phyloP scores from a whole-genome alignment of 352 stramenopile species.

The Peronosclerospora sorghi region DNA sequence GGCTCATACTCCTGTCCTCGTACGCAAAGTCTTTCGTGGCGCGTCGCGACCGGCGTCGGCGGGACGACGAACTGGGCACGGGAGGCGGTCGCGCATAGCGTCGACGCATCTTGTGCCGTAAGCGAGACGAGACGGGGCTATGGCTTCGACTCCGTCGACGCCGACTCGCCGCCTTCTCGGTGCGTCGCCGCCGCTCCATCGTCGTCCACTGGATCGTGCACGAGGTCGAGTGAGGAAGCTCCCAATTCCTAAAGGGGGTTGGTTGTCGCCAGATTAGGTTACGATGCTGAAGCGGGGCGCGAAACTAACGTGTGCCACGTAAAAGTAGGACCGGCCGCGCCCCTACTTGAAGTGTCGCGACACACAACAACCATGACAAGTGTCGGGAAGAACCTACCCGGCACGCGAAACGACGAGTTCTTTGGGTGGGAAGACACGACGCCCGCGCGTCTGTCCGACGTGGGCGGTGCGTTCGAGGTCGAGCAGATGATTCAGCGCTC shows the following conservation, averaged over 20 bases:
- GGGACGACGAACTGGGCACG: conserved; percentile 7
- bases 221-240: conserved; percentile 2
- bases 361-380: too few relatives aligned
- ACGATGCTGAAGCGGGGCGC: conserved; percentile 3
- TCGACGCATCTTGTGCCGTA: conserved; percentile 20
- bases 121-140: conserved; percentile 28
- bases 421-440: conserved; percentile 48
- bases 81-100: conserved; percentile 8
- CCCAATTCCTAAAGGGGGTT: conserved; percentile 8
- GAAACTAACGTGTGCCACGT: not conserved
- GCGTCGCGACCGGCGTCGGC: conserved; percentile 11
- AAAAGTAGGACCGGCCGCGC: too few relatives aligned
- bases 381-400: conserved; percentile 65
- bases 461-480: conserved; percentile 51
- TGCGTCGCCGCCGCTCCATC: conserved; percentile 22
- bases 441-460: conserved; percentile 13
- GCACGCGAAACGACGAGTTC: conserved; percentile 71
- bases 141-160: conserved; percentile 20
- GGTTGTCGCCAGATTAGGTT: not conserved
- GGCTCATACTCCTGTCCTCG: conserved; percentile 5
- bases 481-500: conserved; percentile 72
- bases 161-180: conserved; percentile 4
- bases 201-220: conserved; percentile 5
- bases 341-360: too few relatives aligned
- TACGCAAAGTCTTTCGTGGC: conserved; percentile 5